Conservation (phyloP, 2,329 filamentous ascomycete species). For the Pseudomassariella vexata region DNA sequence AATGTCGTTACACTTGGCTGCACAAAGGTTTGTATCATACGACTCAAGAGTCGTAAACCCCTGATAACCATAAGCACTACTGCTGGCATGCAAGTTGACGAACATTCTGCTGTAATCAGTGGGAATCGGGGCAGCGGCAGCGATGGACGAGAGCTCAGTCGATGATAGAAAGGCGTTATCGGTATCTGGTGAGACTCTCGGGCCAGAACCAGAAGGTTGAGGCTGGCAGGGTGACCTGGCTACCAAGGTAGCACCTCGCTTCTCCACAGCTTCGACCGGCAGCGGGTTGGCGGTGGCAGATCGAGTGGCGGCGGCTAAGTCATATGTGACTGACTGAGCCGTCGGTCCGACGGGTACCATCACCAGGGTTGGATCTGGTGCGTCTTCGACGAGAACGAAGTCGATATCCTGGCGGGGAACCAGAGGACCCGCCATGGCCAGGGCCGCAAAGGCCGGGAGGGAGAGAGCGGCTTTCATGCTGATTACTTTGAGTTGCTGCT, state of each 20-base stretch:
- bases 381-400: constrained; percentile 23
- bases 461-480: not conserved
- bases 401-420: constrained; percentile 27
- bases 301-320: constrained; percentile 20
- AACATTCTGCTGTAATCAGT: too few species aligned
- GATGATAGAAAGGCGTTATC: too few species aligned
- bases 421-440: constrained; percentile 13
- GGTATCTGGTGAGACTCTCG: too few species aligned
- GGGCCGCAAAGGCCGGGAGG: constrained; percentile 12
- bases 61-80: constrained; percentile 7
- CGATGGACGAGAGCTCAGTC: too few species aligned
- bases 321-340: constrained; percentile 19
- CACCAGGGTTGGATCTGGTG: constrained; percentile 21
- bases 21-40: constrained; percentile 7
- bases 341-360: constrained; percentile 22
- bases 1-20: constrained; percentile 3
- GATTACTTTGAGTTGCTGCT: too few species aligned
- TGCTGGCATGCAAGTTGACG: too few species aligned
- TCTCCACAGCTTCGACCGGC: constrained; percentile 10
- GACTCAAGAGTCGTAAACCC: constrained; percentile 3
- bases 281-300: constrained; percentile 15
- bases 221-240: too few species aligned
- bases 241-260: too few species aligned
- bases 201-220: too few species aligned
- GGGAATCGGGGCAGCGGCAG: too few species aligned